Evolutionary conservation across 352 stramenopile genomes (phyloP).

Genomic region (Pythium phragmitis): DNA sequence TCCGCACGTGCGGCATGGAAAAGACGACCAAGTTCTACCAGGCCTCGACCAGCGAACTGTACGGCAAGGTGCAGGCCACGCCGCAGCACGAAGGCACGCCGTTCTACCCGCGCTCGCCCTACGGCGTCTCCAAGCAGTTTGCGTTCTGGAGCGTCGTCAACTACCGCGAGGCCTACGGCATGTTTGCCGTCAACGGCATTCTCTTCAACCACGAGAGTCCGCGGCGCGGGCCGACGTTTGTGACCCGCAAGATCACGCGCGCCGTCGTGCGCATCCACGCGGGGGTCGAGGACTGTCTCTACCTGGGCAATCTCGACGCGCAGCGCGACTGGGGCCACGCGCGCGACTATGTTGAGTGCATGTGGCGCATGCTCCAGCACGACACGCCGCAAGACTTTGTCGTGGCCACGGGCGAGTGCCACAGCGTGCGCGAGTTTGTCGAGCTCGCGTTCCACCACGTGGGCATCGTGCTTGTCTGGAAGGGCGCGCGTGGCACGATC

Average conservation of each 20-base stretch:
- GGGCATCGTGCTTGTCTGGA: slow-evolving; percentile 91
- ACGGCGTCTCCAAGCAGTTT: slow-evolving; percentile 98
- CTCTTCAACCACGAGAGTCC: slow-evolving; percentile 99
- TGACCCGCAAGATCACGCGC: slow-evolving; percentile 98
- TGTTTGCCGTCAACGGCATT: slow-evolving; percentile 97
- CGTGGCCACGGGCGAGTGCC: slow-evolving; percentile 94
- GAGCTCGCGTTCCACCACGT: slow-evolving; percentile 94
- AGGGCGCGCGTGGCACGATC: slow-evolving; percentile 83
- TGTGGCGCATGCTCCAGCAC: slow-evolving; percentile 99
- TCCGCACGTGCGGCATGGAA: slow-evolving; percentile 91
- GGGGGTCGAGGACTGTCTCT: slow-evolving; percentile 93
- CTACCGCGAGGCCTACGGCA: slow-evolving; percentile 97
- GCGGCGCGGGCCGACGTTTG: slow-evolving; percentile 96
- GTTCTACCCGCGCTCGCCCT: slow-evolving; percentile 98
- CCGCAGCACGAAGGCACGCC: slow-evolving; percentile 96
- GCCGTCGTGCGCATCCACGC: slow-evolving; percentile 93
- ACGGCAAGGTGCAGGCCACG: slow-evolving; percentile 96
- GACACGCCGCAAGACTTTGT: slow-evolving; percentile 74
- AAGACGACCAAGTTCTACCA: slow-evolving; percentile 91
- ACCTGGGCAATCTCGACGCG: slow-evolving; percentile 97
- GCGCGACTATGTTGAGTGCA: slow-evolving; percentile 98
- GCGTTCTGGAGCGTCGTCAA: slow-evolving; percentile 99
- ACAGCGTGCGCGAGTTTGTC: slow-evolving; percentile 98
- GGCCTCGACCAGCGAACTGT: slow-evolving; percentile 98
- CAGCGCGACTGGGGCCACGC: slow-evolving; percentile 99